These are phyloP conservation scores for Trichoderma pleuroti DNA, from an alignment of 2,329 filamentous ascomycete species.

Conservation along the genomic window DNA sequence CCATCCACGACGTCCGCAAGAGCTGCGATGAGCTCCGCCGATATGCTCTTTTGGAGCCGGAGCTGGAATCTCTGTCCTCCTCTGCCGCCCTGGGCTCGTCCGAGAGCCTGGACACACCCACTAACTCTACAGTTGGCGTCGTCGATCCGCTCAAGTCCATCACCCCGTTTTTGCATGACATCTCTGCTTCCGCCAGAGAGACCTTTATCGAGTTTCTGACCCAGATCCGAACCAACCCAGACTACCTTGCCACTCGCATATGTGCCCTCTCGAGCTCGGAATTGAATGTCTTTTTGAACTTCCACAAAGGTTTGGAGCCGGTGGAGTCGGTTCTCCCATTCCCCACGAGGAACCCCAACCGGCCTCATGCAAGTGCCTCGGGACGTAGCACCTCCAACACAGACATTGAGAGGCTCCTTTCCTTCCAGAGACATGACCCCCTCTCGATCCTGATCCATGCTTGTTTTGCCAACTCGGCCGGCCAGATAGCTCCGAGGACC, in stretches of 20 bases:
- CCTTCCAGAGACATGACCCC: slow-evolving; percentile 84
- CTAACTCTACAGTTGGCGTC: slow-evolving; percentile 40
- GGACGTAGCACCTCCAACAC: slow-evolving; percentile 46
- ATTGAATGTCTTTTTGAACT: slow-evolving; percentile 71
- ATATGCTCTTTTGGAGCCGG: slow-evolving; percentile 68
- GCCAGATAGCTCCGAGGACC: slow-evolving; percentile 76
- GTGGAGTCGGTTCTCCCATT: slow-evolving; percentile 79
- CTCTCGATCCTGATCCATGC: slow-evolving; percentile 82
- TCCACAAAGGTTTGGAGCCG: slow-evolving; percentile 74
- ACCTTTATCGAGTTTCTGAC: slow-evolving; percentile 76
- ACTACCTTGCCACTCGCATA: slow-evolving; percentile 82
- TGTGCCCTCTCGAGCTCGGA: slow-evolving; percentile 72
- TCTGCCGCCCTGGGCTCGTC: slow-evolving; percentile 44
- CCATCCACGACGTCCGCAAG: slow-evolving; percentile 73
- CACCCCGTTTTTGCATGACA: slow-evolving; percentile 63
- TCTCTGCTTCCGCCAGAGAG: slow-evolving; percentile 71
- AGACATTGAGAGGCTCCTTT: slow-evolving; percentile 78
- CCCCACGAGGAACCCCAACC: slow-evolving; percentile 50
- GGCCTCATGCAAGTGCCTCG: slow-evolving; percentile 45
- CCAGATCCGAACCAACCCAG: slow-evolving; percentile 78
- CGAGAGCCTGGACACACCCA: slow-evolving; percentile 49
- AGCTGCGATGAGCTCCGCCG: slow-evolving; percentile 70
- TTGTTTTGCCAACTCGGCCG: slow-evolving; percentile 81
- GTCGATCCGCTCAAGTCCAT: slow-evolving; percentile 39
- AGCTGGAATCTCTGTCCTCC: slow-evolving; percentile 56